Evolutionary conservation across 257 asterid genomes (phyloP), one percentile per base, ranked within the genome.

Genomic region (Solanum rostratum): DNA sequence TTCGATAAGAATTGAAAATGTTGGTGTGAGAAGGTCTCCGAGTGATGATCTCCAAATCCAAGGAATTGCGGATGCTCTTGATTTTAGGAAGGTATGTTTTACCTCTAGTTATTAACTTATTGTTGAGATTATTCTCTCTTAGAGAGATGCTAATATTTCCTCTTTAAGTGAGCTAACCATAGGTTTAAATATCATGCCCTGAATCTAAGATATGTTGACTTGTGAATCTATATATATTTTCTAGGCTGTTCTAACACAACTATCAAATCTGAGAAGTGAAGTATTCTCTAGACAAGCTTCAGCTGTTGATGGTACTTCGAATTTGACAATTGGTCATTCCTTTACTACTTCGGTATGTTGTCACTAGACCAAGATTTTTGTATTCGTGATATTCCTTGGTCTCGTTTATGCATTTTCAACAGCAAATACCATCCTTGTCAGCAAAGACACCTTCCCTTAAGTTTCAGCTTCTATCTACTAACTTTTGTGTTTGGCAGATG

Each of bases 1-100:
- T 89, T 93, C 98, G 7, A 79, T 93, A 76, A 86, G 95, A 90
- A 92, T 94, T 79, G 98, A 92, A 87, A 93, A 92, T 85, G 86
- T 85, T 79, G 98, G 97, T 80, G 92, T 92, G 82, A 91, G 94
- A 87, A 92, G 95, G 91, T 93, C 95, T 39, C 92, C 95, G 7
- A 88, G 92, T 37, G 97, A 94, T 86, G 98, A 92, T 90, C 91
- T 94, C 84, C 90, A 89, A 79, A 92, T 94, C 88, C 92, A 92
- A 78, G 98, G 98, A 22, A 86, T 94, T 85, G 84, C 87, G 18
- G 87, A 94, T 88, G 95, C 96, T 85, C 91, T 81, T 85, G 95
- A 92, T 84, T 93, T 94, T 84, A 89, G 94, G 89, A 89, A 94
- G 97, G 97, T 92, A 84, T 20, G 27, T 52, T 81, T 52, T 81